Conservation (phyloP, 2,329 filamentous ascomycete species). For the Daldinia sp. region DNA sequence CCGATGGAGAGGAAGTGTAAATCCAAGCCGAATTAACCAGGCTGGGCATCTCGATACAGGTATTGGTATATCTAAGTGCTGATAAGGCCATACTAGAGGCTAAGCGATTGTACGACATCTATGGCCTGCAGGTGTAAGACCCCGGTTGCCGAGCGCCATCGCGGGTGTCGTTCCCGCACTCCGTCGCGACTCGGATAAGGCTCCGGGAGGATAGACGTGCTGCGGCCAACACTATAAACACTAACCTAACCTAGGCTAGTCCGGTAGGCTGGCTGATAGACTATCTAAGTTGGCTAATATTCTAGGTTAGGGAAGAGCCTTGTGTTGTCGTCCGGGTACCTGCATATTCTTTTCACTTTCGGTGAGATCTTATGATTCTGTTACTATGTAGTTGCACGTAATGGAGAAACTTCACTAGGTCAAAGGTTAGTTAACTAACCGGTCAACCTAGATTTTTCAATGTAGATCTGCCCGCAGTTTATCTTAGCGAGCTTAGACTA, state of each 20-base stretch:
- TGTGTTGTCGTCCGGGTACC: slow-evolving; percentile 23
- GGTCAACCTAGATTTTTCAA: neutral
- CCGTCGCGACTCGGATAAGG: neutral
- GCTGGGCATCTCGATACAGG: neutral
- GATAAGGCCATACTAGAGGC: neutral
- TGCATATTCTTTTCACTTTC: slow-evolving; percentile 26
- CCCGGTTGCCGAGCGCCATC: neutral
- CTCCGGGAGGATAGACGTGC: neutral
- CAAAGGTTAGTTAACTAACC: no score
- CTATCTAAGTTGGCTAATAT: neutral
- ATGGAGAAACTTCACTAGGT: neutral
- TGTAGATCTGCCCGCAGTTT: no score
- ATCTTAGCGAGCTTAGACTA: no score
- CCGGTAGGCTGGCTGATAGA: slow-evolving; percentile 3
- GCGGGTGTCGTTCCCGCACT: neutral
- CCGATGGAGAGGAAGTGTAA: neutral
- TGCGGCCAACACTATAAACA: neutral
- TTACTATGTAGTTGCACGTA: no score
- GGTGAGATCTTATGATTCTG: neutral
- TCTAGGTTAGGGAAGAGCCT: slow-evolving; percentile 4
- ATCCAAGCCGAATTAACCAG: neutral
- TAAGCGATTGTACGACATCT: neutral
- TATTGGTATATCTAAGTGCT: neutral
- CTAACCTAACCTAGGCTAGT: no score
- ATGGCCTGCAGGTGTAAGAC: neutral